Base-by-base conservation (phyloP, 2,329 filamentous ascomycete genomes). In the Aspergillus novoparasiticus region DNA sequence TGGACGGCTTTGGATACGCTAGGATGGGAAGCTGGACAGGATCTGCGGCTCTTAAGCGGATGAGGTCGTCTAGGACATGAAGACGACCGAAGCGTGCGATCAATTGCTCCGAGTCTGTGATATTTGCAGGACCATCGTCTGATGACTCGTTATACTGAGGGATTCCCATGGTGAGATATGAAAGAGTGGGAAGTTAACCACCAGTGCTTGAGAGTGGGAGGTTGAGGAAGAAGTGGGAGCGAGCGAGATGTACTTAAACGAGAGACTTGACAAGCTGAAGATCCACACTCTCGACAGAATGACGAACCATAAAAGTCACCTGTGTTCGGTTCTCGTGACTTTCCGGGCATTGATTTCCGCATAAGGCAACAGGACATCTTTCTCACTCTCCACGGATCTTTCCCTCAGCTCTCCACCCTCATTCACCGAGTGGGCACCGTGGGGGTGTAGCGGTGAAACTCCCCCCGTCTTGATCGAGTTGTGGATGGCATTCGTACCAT, bases 31-130 rank as follows among this genome's bases (percentile, higher is more conserved):
- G 64, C 66, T 82, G 79, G n/a, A 77, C 65, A 4, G 70, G 61
- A 59, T 82, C 79, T 16, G 70, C 68, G 8, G 74, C 79, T 46
- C 79, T 73, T 57, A 77, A 68, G 3, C 79, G 77, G 59, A 81
- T 75, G 55, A 82, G 68, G 55, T 82, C 80, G 59, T 82, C 79
- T 8, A 81, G 71, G 21, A 79, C 72, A 70, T 78, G 75, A 48
- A 79, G 75, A 51, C 74, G 76, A 26, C 80, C 80, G 61, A 75
- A 81, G 34, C 73, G 66, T 21, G 69, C 62, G 11, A 78, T 59
- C 28, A 76, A 60, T 43, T 65, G 23, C 19, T 64, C 65, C 11
- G 62, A 26, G n/a, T 34, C 32, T 43, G 60, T 58, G 1, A 30
- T 39, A 10, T 60, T 54, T 19, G 48, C 53, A 19, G 19, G 41